phyloP scores from a whole-genome alignment of 805 yeast species.

The Saturnispora diversa region DNA sequence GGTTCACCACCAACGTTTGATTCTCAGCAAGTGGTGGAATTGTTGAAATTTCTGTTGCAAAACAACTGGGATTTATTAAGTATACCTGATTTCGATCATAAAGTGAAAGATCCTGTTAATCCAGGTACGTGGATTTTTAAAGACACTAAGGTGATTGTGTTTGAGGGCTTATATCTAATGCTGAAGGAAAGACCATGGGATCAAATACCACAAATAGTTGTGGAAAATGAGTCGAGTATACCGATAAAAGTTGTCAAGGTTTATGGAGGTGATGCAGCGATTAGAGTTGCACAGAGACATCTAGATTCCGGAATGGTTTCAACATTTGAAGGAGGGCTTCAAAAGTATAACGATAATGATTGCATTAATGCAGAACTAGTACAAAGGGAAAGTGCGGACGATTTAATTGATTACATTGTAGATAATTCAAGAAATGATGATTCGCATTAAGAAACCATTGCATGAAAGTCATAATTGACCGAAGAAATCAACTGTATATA shows the following conservation, averaged over 20 bases:
- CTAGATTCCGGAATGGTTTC: conserved; percentile 45
- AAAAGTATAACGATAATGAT: conserved; percentile 50
- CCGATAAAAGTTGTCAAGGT: conserved; percentile 28
- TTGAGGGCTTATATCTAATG: conserved; percentile 73
- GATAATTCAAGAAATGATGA: conserved; percentile 12
- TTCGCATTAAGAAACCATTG: no score
- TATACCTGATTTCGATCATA: conserved; percentile 73
- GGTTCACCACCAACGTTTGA: conserved; percentile 90
- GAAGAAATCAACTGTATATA: not conserved
- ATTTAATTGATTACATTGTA: conserved; percentile 18
- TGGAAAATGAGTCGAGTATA: conserved; percentile 4
- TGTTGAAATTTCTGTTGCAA: conserved; percentile 27
- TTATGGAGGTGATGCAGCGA: conserved; percentile 30
- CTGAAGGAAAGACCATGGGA: conserved; percentile 55
- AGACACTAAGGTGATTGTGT: conserved; percentile 43
- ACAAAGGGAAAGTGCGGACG: conserved; percentile 12
- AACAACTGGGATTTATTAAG: conserved; percentile 19
- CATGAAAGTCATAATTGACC: not conserved
- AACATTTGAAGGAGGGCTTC: conserved; percentile 41
- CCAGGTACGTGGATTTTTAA: conserved; percentile 38
- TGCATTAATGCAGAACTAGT: conserved; percentile 47
- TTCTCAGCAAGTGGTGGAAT: conserved; percentile 36
- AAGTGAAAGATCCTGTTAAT: conserved; percentile 60
- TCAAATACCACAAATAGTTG: conserved; percentile 33
- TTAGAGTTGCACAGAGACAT: conserved; percentile 63